Percentiles rank a stretch among this genome's conserved stretches.
Evolutionary conservation across 768 basidiomycete genomes (phyloP).

Genomic region (Lactarius vividus): DNA sequence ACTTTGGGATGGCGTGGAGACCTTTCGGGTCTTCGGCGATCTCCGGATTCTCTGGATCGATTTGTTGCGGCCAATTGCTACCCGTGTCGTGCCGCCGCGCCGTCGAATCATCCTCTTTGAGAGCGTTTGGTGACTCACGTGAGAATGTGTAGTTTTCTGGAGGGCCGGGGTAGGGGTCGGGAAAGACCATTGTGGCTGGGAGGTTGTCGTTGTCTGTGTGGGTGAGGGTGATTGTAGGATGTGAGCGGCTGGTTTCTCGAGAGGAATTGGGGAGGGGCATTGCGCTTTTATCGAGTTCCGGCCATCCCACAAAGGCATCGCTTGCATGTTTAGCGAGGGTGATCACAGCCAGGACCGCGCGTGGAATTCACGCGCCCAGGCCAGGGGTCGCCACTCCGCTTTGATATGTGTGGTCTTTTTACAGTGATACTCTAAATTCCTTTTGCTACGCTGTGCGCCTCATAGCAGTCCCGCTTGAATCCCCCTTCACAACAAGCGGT

Average conservation of each 20-base stretch:
- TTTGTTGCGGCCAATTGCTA: neutral
- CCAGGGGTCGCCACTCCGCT: neutral
- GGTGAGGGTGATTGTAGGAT: neutral
- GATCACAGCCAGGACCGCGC: neutral
- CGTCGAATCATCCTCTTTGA: neutral
- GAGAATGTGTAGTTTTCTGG: neutral
- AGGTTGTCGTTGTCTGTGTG: neutral
- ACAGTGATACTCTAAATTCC: neutral
- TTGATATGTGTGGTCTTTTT: neutral
- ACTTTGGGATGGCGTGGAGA: neutral
- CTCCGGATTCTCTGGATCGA: neutral
- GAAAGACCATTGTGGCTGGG: neutral
- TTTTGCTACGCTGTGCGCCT: neutral
- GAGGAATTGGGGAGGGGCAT: neutral
- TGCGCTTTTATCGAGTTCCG: neutral
- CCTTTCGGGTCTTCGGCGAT: neutral
- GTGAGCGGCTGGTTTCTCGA: neutral
- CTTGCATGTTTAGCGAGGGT: neutral
- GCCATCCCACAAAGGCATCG: neutral
- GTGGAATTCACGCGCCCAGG: neutral
- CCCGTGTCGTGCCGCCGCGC: neutral
- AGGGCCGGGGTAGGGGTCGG: neutral
- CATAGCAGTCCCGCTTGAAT: neutral
- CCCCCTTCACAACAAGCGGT: neutral
- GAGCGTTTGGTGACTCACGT: neutral